Base-by-base conservation (phyloP, 371 early-diverging fungal species). In the Coemansia sp. region DNA sequence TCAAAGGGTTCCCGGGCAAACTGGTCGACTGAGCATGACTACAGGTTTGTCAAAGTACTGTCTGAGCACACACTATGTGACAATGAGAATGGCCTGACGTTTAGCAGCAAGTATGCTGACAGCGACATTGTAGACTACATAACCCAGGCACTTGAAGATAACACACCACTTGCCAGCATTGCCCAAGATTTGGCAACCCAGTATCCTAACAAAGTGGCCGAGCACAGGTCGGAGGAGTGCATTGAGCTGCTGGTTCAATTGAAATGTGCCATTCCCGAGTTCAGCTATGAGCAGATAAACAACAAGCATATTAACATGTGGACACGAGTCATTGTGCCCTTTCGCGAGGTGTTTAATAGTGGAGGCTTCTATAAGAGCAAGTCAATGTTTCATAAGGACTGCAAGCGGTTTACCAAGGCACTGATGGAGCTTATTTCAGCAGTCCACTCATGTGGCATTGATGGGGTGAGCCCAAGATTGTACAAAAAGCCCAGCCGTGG, bases 281-380 rank as follows among this genome's bases (percentile, higher is more conserved):
- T 58, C 11, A 26, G 58, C 14, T 57, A 52, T 59, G 59, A 55
- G 45, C 67, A 70, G 34, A 61, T 70, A 1, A 70, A 70, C 63
- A 62, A 66, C 51, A 70, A 70, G 55, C 71, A 70, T 30, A 59
- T 70, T 49, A 70, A 70, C 36, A 70, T 70, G 71, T 67, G 67
- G 71, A 70, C 71, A 0, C 55, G 71, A 7, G 43, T 48, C 3
- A 70, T 70, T 34, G 63, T 59, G 8, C 71, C 71, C 0, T 70
- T 70, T 49, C 49, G 67, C 20, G 54, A 55, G 8, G 40, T 67
- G 7, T 62, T 47, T 38, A 45, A 58, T 3, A 34, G 53, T 1
- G 71, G 71, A 5, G 16, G 40, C 26, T 45, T 70, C 14, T 67
- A 62, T 35, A 62, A 62, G 47, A 62, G 71, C 30, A 70, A 70